These are phyloP conservation scores for Teunomyces atbi DNA, from an alignment of 805 yeast species.

Conservation along the genomic window DNA sequence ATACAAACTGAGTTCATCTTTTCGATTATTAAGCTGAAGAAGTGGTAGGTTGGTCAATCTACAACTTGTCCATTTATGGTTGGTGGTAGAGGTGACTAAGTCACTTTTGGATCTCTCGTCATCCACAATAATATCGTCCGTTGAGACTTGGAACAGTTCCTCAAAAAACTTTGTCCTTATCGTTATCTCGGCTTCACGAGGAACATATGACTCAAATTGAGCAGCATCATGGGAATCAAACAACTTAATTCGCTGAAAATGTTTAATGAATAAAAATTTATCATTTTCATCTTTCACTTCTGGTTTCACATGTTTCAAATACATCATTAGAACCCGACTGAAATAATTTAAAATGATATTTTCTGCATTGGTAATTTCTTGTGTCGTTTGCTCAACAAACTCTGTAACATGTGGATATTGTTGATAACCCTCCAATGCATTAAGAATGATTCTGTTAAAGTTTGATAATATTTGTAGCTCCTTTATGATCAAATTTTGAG, in stretches of 20 bases:
- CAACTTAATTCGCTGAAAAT: constrained; percentile 9
- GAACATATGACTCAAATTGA: constrained; percentile 6
- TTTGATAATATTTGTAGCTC: constrained; percentile 20
- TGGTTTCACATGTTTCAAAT: neutral
- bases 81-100: constrained; percentile 25
- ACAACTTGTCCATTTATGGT: constrained; percentile 40
- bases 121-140: constrained; percentile 13
- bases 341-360: constrained; percentile 15
- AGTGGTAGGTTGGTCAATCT: constrained; percentile 36
- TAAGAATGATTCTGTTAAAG: constrained; percentile 19
- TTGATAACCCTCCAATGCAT: constrained; percentile 12
- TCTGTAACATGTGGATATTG: constrained; percentile 1
- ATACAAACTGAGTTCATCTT: constrained; percentile 31
- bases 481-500: constrained; percentile 15
- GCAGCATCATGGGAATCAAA: neutral
- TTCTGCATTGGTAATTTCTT: constrained; percentile 22
- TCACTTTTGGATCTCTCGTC: neutral
- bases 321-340: constrained; percentile 17
- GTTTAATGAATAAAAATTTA: constrained; percentile 20
- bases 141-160: constrained; percentile 27
- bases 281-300: constrained; percentile 15
- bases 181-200: constrained; percentile 19
- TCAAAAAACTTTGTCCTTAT: constrained; percentile 30
- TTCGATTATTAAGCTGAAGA: constrained; percentile 28
- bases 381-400: constrained; percentile 4